These are phyloP conservation scores for Kodamaea sp. DNA, from an alignment of 1,139 yeast species.

Conservation along the genomic window DNA sequence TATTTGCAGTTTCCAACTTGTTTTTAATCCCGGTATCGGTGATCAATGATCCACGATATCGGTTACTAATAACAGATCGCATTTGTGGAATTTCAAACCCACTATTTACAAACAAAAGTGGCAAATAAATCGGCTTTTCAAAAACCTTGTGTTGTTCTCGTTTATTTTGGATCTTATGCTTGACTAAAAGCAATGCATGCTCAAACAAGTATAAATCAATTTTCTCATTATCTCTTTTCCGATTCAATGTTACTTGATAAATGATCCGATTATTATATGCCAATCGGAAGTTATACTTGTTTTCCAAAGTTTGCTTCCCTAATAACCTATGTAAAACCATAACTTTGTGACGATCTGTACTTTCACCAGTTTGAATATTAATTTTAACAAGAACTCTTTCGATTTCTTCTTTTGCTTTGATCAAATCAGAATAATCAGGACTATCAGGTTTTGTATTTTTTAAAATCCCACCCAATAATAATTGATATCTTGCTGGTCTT, in stretches of 20 bases:
- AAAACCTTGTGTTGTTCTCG: constrained; percentile 89
- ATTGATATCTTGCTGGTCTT: constrained; percentile 90
- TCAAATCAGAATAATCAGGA: constrained; percentile 69
- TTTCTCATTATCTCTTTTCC: constrained; percentile 72
- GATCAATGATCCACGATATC: constrained; percentile 37
- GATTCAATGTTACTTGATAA: constrained; percentile 67
- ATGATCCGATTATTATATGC: constrained; percentile 79
- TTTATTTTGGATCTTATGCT: constrained; percentile 82
- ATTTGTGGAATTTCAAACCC: constrained; percentile 73
- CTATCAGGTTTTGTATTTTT: constrained; percentile 75
- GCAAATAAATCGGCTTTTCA: constrained; percentile 90
- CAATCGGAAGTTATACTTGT: constrained; percentile 57
- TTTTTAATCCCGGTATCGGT: constrained; percentile 36
- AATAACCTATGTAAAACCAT: constrained; percentile 74
- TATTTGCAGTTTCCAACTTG: constrained; percentile 26
- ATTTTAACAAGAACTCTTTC: constrained; percentile 75
- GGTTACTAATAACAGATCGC: constrained; percentile 40
- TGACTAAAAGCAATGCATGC: constrained; percentile 80
- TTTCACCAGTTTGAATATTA: constrained; percentile 88
- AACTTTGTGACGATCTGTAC: constrained; percentile 87
- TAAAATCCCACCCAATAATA: constrained; percentile 75
- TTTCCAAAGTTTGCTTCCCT: constrained; percentile 81
- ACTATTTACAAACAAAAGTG: constrained; percentile 70
- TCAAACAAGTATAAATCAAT: constrained; percentile 84
- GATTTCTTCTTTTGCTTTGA: constrained; percentile 71